phyloP scores from a whole-genome alignment of 805 yeast genomes.

The Cyberlindnera japonica region DNA sequence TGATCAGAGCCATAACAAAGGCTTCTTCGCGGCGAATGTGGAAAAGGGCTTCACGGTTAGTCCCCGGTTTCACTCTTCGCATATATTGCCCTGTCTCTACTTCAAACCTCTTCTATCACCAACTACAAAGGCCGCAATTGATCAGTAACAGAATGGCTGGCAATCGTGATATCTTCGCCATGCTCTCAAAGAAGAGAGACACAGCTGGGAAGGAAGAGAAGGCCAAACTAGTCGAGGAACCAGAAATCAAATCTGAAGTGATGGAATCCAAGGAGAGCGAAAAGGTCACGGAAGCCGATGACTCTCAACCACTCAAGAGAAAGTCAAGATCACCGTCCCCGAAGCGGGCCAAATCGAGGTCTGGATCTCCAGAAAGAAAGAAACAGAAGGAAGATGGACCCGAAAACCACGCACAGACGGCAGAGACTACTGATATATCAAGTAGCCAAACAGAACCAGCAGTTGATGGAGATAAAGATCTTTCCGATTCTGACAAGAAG shows the following conservation, averaged over 20 bases:
- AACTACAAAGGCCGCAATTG: slow-evolving; percentile 4
- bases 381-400: slow-evolving; percentile 4
- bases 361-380: slow-evolving; percentile 11
- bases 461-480: background rate
- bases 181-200: slow-evolving; percentile 20
- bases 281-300: background rate
- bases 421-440: background rate
- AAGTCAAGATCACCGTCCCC: slow-evolving; percentile 6
- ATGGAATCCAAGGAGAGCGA: background rate
- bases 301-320: background rate
- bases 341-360: no score
- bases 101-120: no score
- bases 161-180: slow-evolving; percentile 25
- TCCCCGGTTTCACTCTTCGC: background rate
- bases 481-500: background rate
- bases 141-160: slow-evolving; percentile 16
- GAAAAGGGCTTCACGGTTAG: background rate
- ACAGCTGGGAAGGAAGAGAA: background rate
- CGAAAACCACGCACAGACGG: background rate
- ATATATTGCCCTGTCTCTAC: background rate
- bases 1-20: no score
- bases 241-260: background rate
- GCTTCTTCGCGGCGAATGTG: no score
- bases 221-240: background rate
- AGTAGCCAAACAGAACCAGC: background rate